Evolutionary conservation across 2,329 filamentous ascomycete genomes (phyloP), one percentile per base, ranked within the genome.

Genomic region (Elsinoe ampelina): DNA sequence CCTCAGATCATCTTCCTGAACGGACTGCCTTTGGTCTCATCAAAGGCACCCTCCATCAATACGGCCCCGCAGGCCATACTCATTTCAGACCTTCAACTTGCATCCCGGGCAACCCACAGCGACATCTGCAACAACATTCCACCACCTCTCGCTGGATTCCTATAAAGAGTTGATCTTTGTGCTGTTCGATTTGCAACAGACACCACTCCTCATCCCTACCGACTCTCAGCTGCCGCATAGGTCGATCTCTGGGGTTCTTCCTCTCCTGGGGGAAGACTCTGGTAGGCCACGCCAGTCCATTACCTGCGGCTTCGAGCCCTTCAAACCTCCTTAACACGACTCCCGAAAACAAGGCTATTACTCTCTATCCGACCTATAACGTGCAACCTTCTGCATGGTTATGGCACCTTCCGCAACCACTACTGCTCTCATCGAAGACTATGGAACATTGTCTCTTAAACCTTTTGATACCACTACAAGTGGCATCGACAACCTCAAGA

Each of bases 181-280:
- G 66, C 66, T 77, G 64, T 72, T 76, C 62, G 67, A 65, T 61
- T 66, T 67, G 64, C 69, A 71, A 64, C 66, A 69, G 67, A 70
- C 69, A 67, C 65, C 64, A 63, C 71, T 70, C 64, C 80, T 79
- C 73, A 80, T 76, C 71, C 76, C 80, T 73, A 75, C 80, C 75
- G 75, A 76, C 74, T 76, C 78, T 82, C 87, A 95, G 89, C 92
- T 97, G 93, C 93, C 93, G 93, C 92, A 98, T 98, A 97, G 89
- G 88, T 95, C 87, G 85, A 83, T 83, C 85, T 85, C 83, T 83
- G 82, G 85, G 87, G 87, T 91, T 95, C 92, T 97, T 97, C 92
- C 91, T 95, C 92, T 93, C 79, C 79, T 78, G 75, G 92, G 91
- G 93, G 93, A 92, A 95, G 93, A 93, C 89, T 95, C 90, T 87